Evolutionary conservation across 345 rosid species (phyloP).

Genomic region (Eucalyptus leucophloia): DNA sequence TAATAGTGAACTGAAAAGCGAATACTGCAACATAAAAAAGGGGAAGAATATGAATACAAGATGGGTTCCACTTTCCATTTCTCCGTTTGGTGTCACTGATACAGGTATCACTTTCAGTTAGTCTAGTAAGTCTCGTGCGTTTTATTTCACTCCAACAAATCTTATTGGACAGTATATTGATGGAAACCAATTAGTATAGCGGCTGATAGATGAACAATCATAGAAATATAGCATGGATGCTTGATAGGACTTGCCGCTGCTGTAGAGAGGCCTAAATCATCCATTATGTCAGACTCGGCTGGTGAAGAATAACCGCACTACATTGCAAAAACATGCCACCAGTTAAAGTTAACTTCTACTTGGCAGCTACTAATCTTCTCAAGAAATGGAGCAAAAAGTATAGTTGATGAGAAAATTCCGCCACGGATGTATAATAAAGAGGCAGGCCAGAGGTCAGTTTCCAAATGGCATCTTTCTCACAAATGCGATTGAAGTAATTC

Average conservation of each 20-base stretch:
- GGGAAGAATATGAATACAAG: neutral
- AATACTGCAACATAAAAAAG: constrained; percentile 11
- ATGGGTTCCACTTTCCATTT: neutral
- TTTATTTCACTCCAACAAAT: neutral
- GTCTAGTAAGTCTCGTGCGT: neutral
- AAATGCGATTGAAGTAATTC: neutral
- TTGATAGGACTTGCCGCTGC: neutral
- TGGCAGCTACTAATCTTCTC: neutral
- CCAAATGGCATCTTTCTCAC: neutral
- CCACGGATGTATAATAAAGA: neutral
- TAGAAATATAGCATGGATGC: neutral
- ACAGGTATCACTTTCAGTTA: neutral
- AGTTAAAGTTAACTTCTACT: neutral
- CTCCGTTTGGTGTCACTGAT: neutral
- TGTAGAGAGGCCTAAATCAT: neutral
- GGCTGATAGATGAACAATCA: neutral
- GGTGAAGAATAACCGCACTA: constrained; percentile 2
- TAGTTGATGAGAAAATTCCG: neutral
- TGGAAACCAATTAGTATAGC: neutral
- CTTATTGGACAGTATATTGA: neutral
- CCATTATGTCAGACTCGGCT: constrained; percentile 1
- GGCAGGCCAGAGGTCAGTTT: neutral
- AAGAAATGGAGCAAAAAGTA: neutral
- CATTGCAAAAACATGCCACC: neutral
- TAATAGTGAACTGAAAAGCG: constrained; percentile 16